A percentile compares a stretch with the other conserved stretches of the same genome.
Conservation (phyloP, 805 yeast genomes). For the Saccharomycopsis sp. region DNA sequence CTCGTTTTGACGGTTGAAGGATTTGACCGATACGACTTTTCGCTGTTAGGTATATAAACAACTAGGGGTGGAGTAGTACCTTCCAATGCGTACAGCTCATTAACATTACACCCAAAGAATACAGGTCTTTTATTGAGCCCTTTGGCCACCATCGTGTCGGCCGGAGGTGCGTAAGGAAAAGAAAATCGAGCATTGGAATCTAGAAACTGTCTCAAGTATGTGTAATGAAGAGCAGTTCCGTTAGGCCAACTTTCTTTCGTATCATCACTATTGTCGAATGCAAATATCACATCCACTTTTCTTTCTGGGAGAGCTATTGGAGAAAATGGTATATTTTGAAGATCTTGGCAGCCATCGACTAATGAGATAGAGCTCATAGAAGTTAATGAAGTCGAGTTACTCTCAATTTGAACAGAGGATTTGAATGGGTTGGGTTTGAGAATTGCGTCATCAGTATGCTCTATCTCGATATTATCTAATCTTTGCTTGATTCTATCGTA, state of each 20-base stretch:
- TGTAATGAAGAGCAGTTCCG: conserved; percentile 50
- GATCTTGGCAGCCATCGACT: conserved; percentile 60
- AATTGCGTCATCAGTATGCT: conserved; percentile 1
- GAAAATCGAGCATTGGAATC: conserved; percentile 49
- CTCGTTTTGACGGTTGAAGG: conserved; percentile 63
- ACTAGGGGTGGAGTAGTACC: conserved; percentile 61
- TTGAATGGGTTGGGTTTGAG: conserved; percentile 9
- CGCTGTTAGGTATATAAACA: conserved; percentile 70
- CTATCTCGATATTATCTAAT: background rate
- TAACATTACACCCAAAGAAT: conserved; percentile 76
- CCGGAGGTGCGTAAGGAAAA: conserved; percentile 78
- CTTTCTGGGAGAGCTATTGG: conserved; percentile 51
- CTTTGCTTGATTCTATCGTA: background rate
- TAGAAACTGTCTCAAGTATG: conserved; percentile 53
- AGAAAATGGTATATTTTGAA: conserved; percentile 47
- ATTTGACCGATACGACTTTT: conserved; percentile 58
- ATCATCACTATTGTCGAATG: conserved; percentile 42
- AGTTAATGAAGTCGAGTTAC: background rate
- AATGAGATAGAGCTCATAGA: conserved; percentile 26
- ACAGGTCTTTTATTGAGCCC: conserved; percentile 65
- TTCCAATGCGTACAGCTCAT: conserved; percentile 49
- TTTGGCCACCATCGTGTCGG: conserved; percentile 46
- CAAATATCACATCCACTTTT: conserved; percentile 47
- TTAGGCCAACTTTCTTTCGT: conserved; percentile 52
- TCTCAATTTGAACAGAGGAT: background rate